Conservation (phyloP, 257 asterid genomes). For the Penstemon newberryi region DNA sequence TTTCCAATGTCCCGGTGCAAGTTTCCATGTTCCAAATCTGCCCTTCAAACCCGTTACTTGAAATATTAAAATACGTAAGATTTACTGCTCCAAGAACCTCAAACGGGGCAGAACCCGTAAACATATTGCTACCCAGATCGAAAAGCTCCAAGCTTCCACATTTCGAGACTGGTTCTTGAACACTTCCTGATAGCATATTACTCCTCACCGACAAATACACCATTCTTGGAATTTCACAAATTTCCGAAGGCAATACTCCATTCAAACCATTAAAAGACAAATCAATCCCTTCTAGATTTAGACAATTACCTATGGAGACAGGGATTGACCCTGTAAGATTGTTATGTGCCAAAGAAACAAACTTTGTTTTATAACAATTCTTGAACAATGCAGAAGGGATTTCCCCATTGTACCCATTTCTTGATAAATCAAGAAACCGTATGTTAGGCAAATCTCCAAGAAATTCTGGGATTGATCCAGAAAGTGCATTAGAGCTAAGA, state of each 20-base stretch:
- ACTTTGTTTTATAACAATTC: constrained; percentile 63
- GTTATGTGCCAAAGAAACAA: constrained; percentile 70
- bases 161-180: constrained; percentile 46
- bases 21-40: constrained; percentile 41
- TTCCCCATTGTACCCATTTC: constrained; percentile 62
- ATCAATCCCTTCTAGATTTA: constrained; percentile 85
- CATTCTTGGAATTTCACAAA: constrained; percentile 61
- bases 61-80: constrained; percentile 62
- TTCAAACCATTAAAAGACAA: constrained; percentile 66
- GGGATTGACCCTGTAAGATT: constrained; percentile 83
- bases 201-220: constrained; percentile 71
- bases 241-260: constrained; percentile 62
- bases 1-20: constrained; percentile 53
- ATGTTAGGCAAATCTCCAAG: constrained; percentile 75
- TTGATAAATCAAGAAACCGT: constrained; percentile 88
- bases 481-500: constrained; percentile 84
- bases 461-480: constrained; percentile 83
- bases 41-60: constrained; percentile 64
- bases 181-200: constrained; percentile 71
- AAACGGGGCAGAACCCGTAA: constrained; percentile 65
- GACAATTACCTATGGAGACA: constrained; percentile 58
- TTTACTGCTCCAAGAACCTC: constrained; percentile 49
- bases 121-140: constrained; percentile 83
- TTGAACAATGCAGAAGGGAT: constrained; percentile 74
- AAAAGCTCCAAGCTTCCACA: constrained; percentile 72